A percentile compares a stretch with the other conserved stretches of the same genome.
These are phyloP conservation scores for Mycosarcoma mackinlayi DNA, from an alignment of 1,284 basidiomycete species.

Conservation along the genomic window DNA sequence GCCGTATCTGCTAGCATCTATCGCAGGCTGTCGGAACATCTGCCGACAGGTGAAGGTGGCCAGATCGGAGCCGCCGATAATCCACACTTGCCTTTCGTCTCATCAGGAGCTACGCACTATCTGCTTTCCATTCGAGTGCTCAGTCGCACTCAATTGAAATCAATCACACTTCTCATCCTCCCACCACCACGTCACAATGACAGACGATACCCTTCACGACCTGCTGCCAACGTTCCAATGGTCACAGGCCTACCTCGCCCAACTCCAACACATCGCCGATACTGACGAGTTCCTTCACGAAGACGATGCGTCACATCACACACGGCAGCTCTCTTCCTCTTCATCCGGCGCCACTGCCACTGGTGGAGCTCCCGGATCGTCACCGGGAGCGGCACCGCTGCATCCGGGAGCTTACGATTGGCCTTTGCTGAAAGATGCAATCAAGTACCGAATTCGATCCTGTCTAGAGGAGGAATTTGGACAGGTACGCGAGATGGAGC, in stretches of 20 bases:
- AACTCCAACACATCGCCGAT: constrained; percentile 33
- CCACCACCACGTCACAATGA: constrained; percentile 14
- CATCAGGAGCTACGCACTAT: too few relatives aligned
- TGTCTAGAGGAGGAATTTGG: constrained; percentile 24
- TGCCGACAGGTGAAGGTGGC: too few relatives aligned
- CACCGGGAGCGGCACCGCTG: background rate
- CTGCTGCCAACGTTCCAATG: constrained; percentile 9
- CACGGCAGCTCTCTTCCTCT: constrained; percentile 3
- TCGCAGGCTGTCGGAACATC: too few relatives aligned
- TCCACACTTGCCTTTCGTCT: too few relatives aligned
- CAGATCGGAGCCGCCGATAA: too few relatives aligned
- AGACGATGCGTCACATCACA: constrained; percentile 7
- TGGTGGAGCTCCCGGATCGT: background rate
- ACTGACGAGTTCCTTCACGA: constrained; percentile 38
- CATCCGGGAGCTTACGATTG: constrained; percentile 26
- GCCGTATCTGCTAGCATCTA: too few relatives aligned
- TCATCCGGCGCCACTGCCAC: constrained; percentile 1
- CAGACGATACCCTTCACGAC: constrained; percentile 10
- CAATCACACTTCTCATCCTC: background rate
- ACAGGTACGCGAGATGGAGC: background rate
- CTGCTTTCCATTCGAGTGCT: too few relatives aligned
- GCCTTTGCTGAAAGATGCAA: constrained; percentile 38
- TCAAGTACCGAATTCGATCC: constrained; percentile 30
- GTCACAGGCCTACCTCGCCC: constrained; percentile 9
- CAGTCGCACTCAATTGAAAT: too few relatives aligned